Evolutionary conservation across 371 early-diverging fungal genomes (phyloP).

Genomic region (Mucor saturninus): DNA sequence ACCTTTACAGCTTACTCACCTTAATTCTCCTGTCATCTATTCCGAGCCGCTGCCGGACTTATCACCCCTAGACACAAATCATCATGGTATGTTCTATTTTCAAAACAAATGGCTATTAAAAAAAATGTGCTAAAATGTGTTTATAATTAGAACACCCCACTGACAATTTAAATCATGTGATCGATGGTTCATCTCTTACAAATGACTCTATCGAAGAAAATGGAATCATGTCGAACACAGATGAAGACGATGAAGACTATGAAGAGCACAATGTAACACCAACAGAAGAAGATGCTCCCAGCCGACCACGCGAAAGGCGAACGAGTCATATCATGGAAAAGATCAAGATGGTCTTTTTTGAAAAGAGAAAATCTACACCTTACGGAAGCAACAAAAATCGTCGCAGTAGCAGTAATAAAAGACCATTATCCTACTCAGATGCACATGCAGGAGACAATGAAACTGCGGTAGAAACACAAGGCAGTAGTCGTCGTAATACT

Average conservation of each 20-base stretch:
- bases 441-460: background rate
- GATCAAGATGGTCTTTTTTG: conserved; percentile 46
- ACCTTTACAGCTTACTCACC: conserved; percentile 8
- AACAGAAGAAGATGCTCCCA: background rate
- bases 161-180: conserved; percentile 1
- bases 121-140: too few species aligned
- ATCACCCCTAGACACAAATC: background rate
- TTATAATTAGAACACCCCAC: conserved; percentile 2
- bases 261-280: background rate
- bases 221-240: background rate
- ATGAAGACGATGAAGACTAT: background rate
- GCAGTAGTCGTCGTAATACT: background rate
- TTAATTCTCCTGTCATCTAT: conserved; percentile 21
- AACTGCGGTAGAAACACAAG: background rate
- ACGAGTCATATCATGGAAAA: conserved; percentile 39
- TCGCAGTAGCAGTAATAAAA: conserved; percentile 19
- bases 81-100: conserved; percentile 3
- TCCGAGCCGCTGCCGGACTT: conserved; percentile 16
- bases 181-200: background rate
- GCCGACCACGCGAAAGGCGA: conserved; percentile 17
- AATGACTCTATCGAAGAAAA: conserved; percentile 3
- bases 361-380: conserved; percentile 41
- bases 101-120: background rate
- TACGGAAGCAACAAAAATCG: conserved; percentile 19
- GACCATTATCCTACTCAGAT: conserved; percentile 47